Percentiles rank a stretch among this genome's conserved stretches.
phyloP scores from a whole-genome alignment of 2,329 filamentous ascomycete species.

The Xylariales sp. region DNA sequence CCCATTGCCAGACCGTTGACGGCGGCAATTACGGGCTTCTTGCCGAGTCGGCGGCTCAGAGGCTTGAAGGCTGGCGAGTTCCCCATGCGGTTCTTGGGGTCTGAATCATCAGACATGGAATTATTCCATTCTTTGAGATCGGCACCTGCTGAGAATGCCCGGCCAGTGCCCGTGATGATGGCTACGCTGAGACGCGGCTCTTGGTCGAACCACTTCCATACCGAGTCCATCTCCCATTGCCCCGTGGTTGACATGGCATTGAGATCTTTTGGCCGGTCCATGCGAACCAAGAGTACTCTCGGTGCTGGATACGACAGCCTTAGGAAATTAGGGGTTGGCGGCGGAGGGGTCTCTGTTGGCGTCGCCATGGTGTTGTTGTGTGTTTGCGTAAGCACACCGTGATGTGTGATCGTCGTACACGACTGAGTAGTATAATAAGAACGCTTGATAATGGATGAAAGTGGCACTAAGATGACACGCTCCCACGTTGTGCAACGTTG shows the following conservation, averaged over 20 bases:
- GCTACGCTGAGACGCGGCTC: constrained; percentile 45
- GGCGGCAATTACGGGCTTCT: constrained; percentile 72
- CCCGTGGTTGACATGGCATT: constrained; percentile 57
- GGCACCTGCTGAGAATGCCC: constrained; percentile 45
- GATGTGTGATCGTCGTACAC: constrained; percentile 7
- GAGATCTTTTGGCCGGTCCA: constrained; percentile 51
- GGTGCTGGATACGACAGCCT: constrained; percentile 55
- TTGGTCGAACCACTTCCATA: constrained; percentile 50
- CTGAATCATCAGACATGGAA: constrained; percentile 44
- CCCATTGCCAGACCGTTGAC: constrained; percentile 72
- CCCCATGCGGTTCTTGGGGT: constrained; percentile 35
- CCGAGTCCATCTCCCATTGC: constrained; percentile 55
- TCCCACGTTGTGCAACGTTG: constrained; percentile 30
- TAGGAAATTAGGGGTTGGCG: constrained; percentile 50
- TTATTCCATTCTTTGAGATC: constrained; percentile 46
- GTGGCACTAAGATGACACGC: constrained; percentile 6
- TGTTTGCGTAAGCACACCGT: background rate
- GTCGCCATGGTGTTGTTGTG: constrained; percentile 30
- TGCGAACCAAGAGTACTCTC: constrained; percentile 55
- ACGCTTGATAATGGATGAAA: background rate
- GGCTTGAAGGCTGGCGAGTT: constrained; percentile 46
- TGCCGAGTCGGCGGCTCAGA: constrained; percentile 63
- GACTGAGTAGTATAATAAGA: constrained; percentile 2
- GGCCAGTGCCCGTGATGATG: constrained; percentile 46
- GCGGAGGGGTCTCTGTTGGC: constrained; percentile 50